Base-by-base conservation (phyloP, 768 basidiomycete genomes). In the Fistulinella prunicolor region DNA sequence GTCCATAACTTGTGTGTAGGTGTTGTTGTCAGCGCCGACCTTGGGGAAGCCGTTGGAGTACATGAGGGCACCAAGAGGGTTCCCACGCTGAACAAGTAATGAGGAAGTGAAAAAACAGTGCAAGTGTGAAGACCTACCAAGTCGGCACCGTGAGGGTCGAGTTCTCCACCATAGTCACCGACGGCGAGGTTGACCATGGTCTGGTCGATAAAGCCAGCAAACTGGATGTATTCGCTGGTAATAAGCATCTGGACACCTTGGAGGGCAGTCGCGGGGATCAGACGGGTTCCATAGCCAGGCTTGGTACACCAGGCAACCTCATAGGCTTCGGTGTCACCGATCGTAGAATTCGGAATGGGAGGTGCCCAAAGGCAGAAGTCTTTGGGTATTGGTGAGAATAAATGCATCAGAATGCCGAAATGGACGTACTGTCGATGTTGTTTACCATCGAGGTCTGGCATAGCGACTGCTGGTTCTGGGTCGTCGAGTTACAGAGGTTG, bases 271-370 rank as follows among this genome's bases (percentile, higher is more conserved):
- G 54, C 66, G 6, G 86, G 85, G 21, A 93, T 86, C 42, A 85
- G 59, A 48, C 89, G 85, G 2, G 86, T 80, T 1, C 89, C 89
- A 48, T 76, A 75, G 4, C 76, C 78, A 1, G 76, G 64, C 63
- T 82, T 78, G 12, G 81, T 78, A 65, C 89, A 94, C 76, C 79
- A 94, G 1, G 86, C 81, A 19, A 93, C 83, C 57, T 79, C 83
- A 44, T 73, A 68, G 20, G 74, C 81, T 61, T 93, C 91, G 9
- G 76, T 74, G 52, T 86, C 77, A 39, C 77, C 84, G 34, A 92
- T 83, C 12, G 69, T 65, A 12, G 76, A 71, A 58, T 79, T 72
- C 1, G 76, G 68, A 0, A 55, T 56, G 0, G 73, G 60, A 1
- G 85, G 78, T 6, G 73, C 82, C 81, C 82, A 88, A 0, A 88